Conservation (phyloP, 176 grass and related monocot species). For the Triticum turgidum region DNA sequence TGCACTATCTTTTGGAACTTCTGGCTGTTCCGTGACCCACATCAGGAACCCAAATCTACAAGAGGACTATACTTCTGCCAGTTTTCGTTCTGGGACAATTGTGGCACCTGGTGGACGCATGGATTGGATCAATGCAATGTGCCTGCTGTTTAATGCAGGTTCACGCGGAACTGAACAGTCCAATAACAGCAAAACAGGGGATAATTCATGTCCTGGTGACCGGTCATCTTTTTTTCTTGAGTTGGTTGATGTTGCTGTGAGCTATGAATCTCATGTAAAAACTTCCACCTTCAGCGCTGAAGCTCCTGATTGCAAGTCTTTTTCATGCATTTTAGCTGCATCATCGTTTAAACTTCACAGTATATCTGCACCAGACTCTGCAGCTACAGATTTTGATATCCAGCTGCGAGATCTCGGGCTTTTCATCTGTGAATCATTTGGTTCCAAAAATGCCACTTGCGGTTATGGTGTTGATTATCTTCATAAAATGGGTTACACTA, state of each 20-base stretch:
- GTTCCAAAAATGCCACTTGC: conserved; percentile 41
- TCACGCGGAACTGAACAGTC: conserved; percentile 42
- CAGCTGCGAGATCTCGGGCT: conserved; percentile 83
- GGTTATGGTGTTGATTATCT: conserved; percentile 65
- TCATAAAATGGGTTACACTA: conserved; percentile 61
- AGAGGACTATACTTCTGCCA: conserved; percentile 70
- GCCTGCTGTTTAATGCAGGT: conserved; percentile 59
- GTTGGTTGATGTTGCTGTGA: conserved; percentile 83
- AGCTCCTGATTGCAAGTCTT: conserved; percentile 34
- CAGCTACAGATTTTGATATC: conserved; percentile 63
- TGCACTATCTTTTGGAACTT: conserved; percentile 62
- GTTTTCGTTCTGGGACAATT: conserved; percentile 69
- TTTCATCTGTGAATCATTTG: conserved; percentile 66
- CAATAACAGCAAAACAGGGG: conserved; percentile 25
- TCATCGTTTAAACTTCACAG: conserved; percentile 83
- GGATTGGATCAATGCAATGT: conserved; percentile 84
- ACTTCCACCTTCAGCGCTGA: conserved; percentile 35
- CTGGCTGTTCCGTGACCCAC: conserved; percentile 72
- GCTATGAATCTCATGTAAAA: conserved; percentile 77
- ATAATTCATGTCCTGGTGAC: conserved; percentile 25
- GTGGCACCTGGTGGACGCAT: conserved; percentile 92
- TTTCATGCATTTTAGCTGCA: conserved; percentile 88
- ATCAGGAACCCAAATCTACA: conserved; percentile 69
- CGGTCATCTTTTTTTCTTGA: conserved; percentile 77
- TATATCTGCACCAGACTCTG: conserved; percentile 44